phyloP scores from a whole-genome alignment of 2,329 filamentous ascomycete species.

The Scolecobasidium constrictum region DNA sequence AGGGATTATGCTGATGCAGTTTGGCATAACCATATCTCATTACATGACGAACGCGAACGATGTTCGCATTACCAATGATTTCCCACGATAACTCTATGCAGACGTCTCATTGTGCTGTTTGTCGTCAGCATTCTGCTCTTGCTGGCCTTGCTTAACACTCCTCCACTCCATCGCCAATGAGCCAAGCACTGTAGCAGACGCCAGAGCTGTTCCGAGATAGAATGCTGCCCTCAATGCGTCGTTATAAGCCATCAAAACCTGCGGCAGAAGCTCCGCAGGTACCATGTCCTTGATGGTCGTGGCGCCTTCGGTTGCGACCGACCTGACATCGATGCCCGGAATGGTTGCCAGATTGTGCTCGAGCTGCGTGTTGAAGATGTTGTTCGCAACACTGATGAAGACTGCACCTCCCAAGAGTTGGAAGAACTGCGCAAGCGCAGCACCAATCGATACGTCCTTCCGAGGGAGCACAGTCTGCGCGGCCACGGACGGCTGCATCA shows the following conservation, averaged over 20 bases:
- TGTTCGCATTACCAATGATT: too few relatives aligned
- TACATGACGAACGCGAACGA: too few relatives aligned
- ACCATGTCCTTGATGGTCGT: slow-evolving; percentile 5
- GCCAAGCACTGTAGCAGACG: slow-evolving; percentile 7
- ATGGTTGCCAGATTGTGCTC: background rate
- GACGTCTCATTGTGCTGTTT: too few relatives aligned
- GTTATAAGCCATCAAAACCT: slow-evolving; percentile 7
- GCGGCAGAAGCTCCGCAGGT: background rate
- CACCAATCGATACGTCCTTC: slow-evolving; percentile 11
- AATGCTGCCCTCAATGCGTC: background rate
- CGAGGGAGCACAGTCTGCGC: slow-evolving; percentile 11
- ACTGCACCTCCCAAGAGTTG: slow-evolving; percentile 10
- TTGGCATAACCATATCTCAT: too few relatives aligned
- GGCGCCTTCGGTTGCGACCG: slow-evolving; percentile 3
- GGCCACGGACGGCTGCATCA: slow-evolving; percentile 12
- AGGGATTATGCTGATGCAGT: too few relatives aligned
- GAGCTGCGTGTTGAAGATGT: slow-evolving; percentile 6
- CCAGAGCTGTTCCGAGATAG: background rate
- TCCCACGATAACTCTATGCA: too few relatives aligned
- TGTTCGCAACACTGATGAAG: slow-evolving; percentile 10
- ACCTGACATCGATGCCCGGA: slow-evolving; percentile 1
- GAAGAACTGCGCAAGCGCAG: slow-evolving; percentile 10
- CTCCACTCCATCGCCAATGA: slow-evolving; percentile 9
- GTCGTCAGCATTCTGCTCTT: background rate
- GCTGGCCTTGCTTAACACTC: slow-evolving; percentile 8